Percentiles rank a stretch among this genome's conserved stretches.
These are phyloP conservation scores for Penicillium chermesinum DNA, from an alignment of 495 filamentous ascomycete genomes.

Conservation along the genomic window DNA sequence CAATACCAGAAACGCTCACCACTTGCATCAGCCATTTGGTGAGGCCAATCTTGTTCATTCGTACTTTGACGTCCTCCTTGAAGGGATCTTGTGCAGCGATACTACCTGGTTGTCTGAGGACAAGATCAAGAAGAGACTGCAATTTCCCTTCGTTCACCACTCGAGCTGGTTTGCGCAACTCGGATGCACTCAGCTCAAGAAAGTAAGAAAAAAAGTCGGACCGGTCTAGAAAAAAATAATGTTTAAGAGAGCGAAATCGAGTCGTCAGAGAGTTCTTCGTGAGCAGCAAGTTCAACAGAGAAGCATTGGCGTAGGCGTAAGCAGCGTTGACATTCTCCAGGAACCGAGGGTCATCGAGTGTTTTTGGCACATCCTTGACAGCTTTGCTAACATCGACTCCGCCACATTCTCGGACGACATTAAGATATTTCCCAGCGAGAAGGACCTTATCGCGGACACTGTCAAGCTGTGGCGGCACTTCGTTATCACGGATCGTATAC, in stretches of 20 bases:
- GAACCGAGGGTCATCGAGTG: constrained; percentile 84
- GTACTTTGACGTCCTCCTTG: constrained; percentile 95
- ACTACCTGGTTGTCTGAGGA: constrained; percentile 89
- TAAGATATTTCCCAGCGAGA: constrained; percentile 93
- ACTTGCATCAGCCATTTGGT: constrained; percentile 93
- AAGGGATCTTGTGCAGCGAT: constrained; percentile 92
- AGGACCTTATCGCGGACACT: constrained; percentile 90
- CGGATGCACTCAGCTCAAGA: constrained; percentile 80
- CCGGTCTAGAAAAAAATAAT: constrained; percentile 97
- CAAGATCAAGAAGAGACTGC: constrained; percentile 89
- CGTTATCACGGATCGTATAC: constrained; percentile 86
- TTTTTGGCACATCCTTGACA: constrained; percentile 80
- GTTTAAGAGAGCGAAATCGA: constrained; percentile 82
- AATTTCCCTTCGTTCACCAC: constrained; percentile 86
- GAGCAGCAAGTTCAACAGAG: constrained; percentile 82
- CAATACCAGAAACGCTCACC: constrained; percentile 89
- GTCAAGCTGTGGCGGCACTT: constrained; percentile 89
- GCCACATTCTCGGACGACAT: constrained; percentile 94
- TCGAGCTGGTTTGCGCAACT: constrained; percentile 82
- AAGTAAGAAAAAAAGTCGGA: constrained; percentile 99
- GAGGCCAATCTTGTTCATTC: constrained; percentile 90
- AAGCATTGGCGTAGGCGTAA: constrained; percentile 92
- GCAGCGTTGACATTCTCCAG: constrained; percentile 92
- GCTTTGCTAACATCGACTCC: constrained; percentile 91
- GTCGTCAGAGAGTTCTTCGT: constrained; percentile 88